Conservation (phyloP, 768 basidiomycete species). For the Auriscalpium orientale region DNA sequence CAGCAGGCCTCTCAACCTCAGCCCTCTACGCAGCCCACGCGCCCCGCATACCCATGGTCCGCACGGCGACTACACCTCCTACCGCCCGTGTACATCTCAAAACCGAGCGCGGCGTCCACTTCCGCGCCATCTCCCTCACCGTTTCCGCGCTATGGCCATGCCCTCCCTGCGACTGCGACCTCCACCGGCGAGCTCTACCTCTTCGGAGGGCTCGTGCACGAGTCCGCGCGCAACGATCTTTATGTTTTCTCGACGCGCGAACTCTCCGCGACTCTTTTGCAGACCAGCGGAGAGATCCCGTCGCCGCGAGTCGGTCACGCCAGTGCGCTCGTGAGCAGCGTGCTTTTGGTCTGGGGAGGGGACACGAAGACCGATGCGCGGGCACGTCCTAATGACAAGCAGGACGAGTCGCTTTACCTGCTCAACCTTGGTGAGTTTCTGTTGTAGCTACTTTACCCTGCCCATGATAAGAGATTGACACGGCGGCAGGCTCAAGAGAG, state of each 20-base stretch:
- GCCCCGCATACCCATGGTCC: slow-evolving; percentile 79
- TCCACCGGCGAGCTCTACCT: slow-evolving; percentile 87
- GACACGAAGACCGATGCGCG: slow-evolving; percentile 81
- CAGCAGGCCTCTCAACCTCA: slow-evolving; percentile 19
- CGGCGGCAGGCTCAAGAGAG: slow-evolving; percentile 70
- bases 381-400: slow-evolving; percentile 56
- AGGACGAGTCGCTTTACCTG: slow-evolving; percentile 91
- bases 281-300: slow-evolving; percentile 85
- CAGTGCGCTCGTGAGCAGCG: slow-evolving; percentile 90
- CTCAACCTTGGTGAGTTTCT: slow-evolving; percentile 77
- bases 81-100: slow-evolving; percentile 57
- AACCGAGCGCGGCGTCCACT: slow-evolving; percentile 56
- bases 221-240: slow-evolving; percentile 84
- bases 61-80: slow-evolving; percentile 63
- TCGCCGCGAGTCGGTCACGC: slow-evolving; percentile 93
- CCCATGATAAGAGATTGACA: not conserved
- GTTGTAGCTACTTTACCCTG: not conserved
- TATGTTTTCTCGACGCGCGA: slow-evolving; percentile 83
- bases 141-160: slow-evolving; percentile 95
- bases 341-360: slow-evolving; percentile 96
- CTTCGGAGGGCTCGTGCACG: slow-evolving; percentile 94
- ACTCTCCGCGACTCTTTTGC: slow-evolving; percentile 71
- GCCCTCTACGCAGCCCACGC: slow-evolving; percentile 28
- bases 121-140: slow-evolving; percentile 74
- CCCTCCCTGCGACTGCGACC: slow-evolving; percentile 73